Evolutionary conservation across 495 filamentous ascomycete genomes (phyloP).

Genomic region (Neurospora tetrasperma): DNA sequence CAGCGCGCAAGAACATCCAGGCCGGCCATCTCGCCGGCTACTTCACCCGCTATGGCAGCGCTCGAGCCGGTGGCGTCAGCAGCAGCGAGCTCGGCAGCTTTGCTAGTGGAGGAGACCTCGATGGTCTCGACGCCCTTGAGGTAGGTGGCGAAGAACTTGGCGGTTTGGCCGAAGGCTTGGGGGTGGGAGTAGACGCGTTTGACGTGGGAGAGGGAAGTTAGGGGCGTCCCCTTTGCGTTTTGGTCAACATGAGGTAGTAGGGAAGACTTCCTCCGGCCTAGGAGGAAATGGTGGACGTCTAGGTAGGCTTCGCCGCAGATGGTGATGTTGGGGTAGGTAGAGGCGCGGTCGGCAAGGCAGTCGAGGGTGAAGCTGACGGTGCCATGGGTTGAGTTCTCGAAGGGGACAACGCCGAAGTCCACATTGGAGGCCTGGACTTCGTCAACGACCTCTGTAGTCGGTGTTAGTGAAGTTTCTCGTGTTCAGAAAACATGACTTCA

Average conservation of each 20-base stretch:
- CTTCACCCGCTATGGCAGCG: constrained; percentile 67
- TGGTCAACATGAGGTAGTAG: constrained; percentile 1
- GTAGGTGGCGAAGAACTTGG: constrained; percentile 53
- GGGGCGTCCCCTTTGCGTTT: constrained; percentile 21
- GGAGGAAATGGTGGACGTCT: constrained; percentile 74
- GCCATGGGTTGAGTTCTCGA: constrained; percentile 94
- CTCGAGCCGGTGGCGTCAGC: constrained; percentile 45
- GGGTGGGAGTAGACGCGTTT: constrained; percentile 75
- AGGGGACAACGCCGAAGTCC: constrained; percentile 75
- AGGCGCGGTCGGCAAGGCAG: constrained; percentile 63
- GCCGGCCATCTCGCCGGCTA: constrained; percentile 57
- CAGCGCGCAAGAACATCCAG: constrained; percentile 58
- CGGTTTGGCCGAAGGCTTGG: constrained; percentile 90
- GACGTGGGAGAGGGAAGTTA: constrained; percentile 37
- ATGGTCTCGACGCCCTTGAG: constrained; percentile 64
- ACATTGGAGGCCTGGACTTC: constrained; percentile 55
- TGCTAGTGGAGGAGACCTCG: constrained; percentile 79
- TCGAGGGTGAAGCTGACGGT: constrained; percentile 82
- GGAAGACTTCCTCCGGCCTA: constrained; percentile 31
- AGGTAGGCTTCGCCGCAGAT: constrained; percentile 78
- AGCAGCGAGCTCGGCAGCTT: constrained; percentile 66
- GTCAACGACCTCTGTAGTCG: constrained; percentile 58
- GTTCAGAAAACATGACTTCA: not conserved
- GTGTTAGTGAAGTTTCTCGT: not conserved
- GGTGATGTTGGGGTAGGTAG: constrained; percentile 49